These are phyloP conservation scores for Trichoderma asperellum DNA, from an alignment of 2,329 filamentous ascomycete species.

Conservation along the genomic window DNA sequence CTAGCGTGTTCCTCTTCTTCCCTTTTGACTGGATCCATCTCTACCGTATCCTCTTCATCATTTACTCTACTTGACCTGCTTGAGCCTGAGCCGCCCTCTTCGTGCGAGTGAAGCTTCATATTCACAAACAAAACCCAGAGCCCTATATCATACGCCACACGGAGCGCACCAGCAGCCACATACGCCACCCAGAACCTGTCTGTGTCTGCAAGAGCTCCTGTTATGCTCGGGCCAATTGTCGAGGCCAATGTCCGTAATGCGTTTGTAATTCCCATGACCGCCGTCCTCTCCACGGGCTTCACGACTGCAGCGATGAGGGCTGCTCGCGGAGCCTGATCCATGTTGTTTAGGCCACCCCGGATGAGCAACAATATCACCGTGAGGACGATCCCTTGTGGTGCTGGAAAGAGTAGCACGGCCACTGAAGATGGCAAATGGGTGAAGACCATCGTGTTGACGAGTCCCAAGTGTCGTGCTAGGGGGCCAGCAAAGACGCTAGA, in stretches of 20 bases:
- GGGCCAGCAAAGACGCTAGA: conserved; percentile 62
- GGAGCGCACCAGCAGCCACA: conserved; percentile 56
- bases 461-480: conserved; percentile 59
- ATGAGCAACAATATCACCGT: conserved; percentile 61
- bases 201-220: conserved; percentile 57
- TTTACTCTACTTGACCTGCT: neutral
- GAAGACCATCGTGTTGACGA: conserved; percentile 68
- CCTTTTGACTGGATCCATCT: neutral
- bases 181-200: conserved; percentile 65
- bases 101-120: conserved; percentile 55
- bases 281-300: conserved; percentile 66
- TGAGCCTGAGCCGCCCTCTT: conserved; percentile 32
- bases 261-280: conserved; percentile 70
- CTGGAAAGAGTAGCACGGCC: conserved; percentile 63
- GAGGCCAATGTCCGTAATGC: conserved; percentile 64
- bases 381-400: conserved; percentile 54
- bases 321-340: conserved; percentile 69
- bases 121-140: conserved; percentile 64
- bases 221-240: conserved; percentile 57
- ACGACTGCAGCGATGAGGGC: conserved; percentile 71
- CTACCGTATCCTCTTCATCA: conserved; percentile 11
- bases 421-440: conserved; percentile 65
- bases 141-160: conserved; percentile 62
- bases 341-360: conserved; percentile 65
- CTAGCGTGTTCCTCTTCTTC: neutral